Conservation (phyloP, 1,139 yeast genomes). For the Candida tetrigidarum region DNA sequence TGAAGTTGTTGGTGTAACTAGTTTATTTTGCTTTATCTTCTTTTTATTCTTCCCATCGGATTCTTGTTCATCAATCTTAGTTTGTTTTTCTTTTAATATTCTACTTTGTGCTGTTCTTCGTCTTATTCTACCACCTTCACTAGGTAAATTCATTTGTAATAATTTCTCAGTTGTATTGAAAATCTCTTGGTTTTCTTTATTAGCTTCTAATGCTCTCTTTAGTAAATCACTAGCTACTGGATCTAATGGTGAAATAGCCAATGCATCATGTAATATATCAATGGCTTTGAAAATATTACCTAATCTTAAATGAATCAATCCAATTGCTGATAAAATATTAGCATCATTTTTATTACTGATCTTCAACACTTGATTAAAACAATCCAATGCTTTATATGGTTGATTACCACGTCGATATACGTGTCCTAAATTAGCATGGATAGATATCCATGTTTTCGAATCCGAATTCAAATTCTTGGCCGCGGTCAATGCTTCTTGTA, state of each 20-base stretch:
- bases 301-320: slow-evolving; percentile 74
- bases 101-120: slow-evolving; percentile 2
- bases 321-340: slow-evolving; percentile 82
- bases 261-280: slow-evolving; percentile 76
- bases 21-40: slow-evolving; percentile 10
- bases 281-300: slow-evolving; percentile 72
- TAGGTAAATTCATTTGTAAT: slow-evolving; percentile 25
- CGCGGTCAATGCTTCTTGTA: slow-evolving; percentile 73
- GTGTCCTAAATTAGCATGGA: slow-evolving; percentile 90
- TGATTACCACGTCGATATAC: slow-evolving; percentile 75
- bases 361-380: slow-evolving; percentile 76
- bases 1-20: slow-evolving; percentile 26
- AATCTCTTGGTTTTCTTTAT: slow-evolving; percentile 39
- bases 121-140: slow-evolving; percentile 12
- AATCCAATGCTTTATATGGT: slow-evolving; percentile 67
- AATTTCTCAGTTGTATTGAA: slow-evolving; percentile 24
- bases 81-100: not conserved
- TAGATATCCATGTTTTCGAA: slow-evolving; percentile 83
- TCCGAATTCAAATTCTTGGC: slow-evolving; percentile 76
- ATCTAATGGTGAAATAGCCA: slow-evolving; percentile 80
- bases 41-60: too few species aligned
- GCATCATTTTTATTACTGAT: slow-evolving; percentile 71
- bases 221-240: slow-evolving; percentile 84
- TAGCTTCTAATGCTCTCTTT: slow-evolving; percentile 77
- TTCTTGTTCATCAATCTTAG: too few species aligned